Evolutionary conservation across 176 grass and related monocot species (phyloP).

Genomic region (Zea mays): Zm-B73-REFERENCE-NAM-5.0 NC_050097.1:227696501-227697000

Average conservation of each 20-base stretch:
- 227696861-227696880: slow-evolving; percentile 85
- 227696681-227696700: slow-evolving; percentile 94
- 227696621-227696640: slow-evolving; percentile 19
- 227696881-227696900: slow-evolving; percentile 84
- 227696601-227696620: slow-evolving; percentile 19
- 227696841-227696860: slow-evolving; percentile 99
- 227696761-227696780: slow-evolving; percentile 68
- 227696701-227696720: slow-evolving; percentile 66
- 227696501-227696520: slow-evolving; percentile 26
- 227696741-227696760: slow-evolving; percentile 77
- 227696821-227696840: slow-evolving; percentile 97
- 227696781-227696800: slow-evolving; percentile 89
- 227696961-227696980: slow-evolving; percentile 87
- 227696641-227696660: slow-evolving; percentile 54
- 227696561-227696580: slow-evolving; percentile 16
- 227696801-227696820: slow-evolving; percentile 80
- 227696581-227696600: slow-evolving; percentile 36
- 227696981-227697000: slow-evolving; percentile 89
- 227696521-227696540: slow-evolving; percentile 23
- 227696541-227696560: slow-evolving; percentile 25
- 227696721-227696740: slow-evolving; percentile 57
- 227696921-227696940: slow-evolving; percentile 89
- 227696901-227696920: slow-evolving; percentile 73
- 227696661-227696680: slow-evolving; percentile 89
- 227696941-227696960: slow-evolving; percentile 91